Conservation (phyloP, 176 grass and related monocot genomes). For the Musa schizocarpa region DNA sequence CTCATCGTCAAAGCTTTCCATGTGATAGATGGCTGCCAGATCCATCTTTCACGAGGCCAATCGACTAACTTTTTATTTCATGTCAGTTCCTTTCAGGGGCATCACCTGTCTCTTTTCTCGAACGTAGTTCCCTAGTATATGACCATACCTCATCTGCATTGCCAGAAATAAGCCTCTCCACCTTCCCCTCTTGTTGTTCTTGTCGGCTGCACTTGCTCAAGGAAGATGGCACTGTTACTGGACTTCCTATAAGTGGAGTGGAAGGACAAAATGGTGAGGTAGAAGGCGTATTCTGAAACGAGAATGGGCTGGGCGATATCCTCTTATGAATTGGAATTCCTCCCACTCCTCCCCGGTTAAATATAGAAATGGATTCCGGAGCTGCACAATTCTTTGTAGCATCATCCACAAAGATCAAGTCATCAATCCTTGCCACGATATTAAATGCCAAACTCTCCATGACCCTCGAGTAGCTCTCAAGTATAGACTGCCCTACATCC, state of each 20-base stretch:
- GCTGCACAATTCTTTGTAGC: conserved; percentile 63
- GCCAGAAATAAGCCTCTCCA: conserved; percentile 38
- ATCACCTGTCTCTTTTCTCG: conserved; percentile 57
- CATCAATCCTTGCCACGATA: conserved; percentile 82
- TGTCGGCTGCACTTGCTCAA: conserved; percentile 29
- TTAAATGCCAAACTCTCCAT: conserved; percentile 96
- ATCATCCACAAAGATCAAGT: conserved; percentile 81
- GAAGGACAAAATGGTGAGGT: conserved; percentile 73
- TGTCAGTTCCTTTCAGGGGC: conserved; percentile 72
- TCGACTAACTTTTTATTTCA: neutral
- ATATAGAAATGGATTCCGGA: conserved; percentile 46
- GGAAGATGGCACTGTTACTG: conserved; percentile 42
- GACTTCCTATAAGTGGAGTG: conserved; percentile 61
- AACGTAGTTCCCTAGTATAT: conserved; percentile 56
- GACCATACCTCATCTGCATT: conserved; percentile 71
- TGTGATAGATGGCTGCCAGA: neutral
- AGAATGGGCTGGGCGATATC: conserved; percentile 82
- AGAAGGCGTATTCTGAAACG: conserved; percentile 69
- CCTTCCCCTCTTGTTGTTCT: conserved; percentile 32
- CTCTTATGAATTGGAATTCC: conserved; percentile 73
- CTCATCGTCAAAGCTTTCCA: neutral
- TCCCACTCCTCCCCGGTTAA: conserved; percentile 46
- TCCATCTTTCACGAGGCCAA: neutral
- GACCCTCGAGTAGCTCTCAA: conserved; percentile 94
- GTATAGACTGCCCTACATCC: conserved; percentile 96